Evolutionary conservation across 257 asterid genomes (phyloP).

Genomic region (Solanum chiquidenum): DNA sequence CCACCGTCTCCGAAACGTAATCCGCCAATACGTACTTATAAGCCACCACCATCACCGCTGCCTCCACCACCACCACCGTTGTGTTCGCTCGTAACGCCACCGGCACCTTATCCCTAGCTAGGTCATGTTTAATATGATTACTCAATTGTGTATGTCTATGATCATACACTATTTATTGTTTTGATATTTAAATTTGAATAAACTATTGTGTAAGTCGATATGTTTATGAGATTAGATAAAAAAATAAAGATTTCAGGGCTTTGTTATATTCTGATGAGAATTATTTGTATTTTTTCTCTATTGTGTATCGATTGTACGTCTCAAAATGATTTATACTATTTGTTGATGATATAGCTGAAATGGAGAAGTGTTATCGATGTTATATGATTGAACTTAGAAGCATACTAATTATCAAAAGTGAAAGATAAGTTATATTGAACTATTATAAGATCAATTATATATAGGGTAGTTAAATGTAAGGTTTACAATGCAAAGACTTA

Average conservation of each 20-base stretch:
- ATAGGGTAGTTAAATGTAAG: not conserved
- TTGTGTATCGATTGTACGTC: not conserved
- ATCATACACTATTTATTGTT: not conserved
- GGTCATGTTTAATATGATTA: not conserved
- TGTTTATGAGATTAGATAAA: not conserved
- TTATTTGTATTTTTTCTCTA: not conserved
- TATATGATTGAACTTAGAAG: no score
- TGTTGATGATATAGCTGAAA: not conserved
- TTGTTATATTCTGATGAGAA: not conserved
- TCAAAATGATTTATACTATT: no score
- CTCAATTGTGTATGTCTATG: not conserved
- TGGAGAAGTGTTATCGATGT: no score
- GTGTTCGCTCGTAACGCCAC: not conserved
- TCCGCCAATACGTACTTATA: not conserved
- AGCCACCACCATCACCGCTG: not conserved
- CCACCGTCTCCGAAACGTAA: not conserved
- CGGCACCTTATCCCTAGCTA: not conserved
- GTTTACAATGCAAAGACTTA: not conserved
- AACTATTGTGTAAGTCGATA: no score
- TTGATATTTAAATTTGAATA: no score
- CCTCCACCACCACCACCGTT: not conserved
- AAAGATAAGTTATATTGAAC: no score
- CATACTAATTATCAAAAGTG: no score
- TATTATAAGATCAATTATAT: no score
- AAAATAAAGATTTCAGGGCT: not conserved